Evolutionary conservation across 78 protist genomes (phyloP), one percentile per base, ranked within the genome.

Genomic region (Protostelium mycophagum): DNA sequence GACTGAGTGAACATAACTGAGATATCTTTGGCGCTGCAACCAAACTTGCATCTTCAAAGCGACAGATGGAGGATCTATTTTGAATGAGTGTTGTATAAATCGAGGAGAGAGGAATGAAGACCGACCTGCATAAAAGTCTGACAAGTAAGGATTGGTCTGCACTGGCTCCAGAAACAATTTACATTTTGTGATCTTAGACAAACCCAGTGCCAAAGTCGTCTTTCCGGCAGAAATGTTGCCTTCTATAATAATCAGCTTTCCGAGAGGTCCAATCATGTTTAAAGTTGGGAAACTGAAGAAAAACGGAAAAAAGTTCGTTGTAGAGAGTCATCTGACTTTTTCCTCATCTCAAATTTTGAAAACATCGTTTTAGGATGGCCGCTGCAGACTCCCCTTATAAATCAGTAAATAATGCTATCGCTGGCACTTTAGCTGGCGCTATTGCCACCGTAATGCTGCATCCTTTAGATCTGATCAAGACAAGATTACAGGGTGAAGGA

Each of bases 11-110:
- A 91, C 29, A 37, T 88, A 93, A 5, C 91, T 84, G 9, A 88
- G 63, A 90, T 87, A 96, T 51, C 97, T 85, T 38, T 93, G 94
- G 63, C 89, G 87, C 34, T 93, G 84, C 28, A 96, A 28, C 94
- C 93, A 96, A 9, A 93, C 28, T 86, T 96, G 97, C 97, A 96
- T 96, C 5, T 38, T 83, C 34, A 93, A 85, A 37, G 92, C 96
- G 86, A 90, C 93, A 88, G 91, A 88, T 1, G 51, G 34, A 34
- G 97, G 91, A 38, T 95, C 91, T 39, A 31, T 31, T 35, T 10
- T 86, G 28, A 28, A 31, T 35, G 29, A 0, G 28, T 1, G 28
- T 25, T 37, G 5, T 23, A 34, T 5, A 1, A 37, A 28, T 28
- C 0, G 29, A 38, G 1, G 35, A 34, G 31, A 1, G 35, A 38